Base-by-base conservation (phyloP, 257 asterid genomes). In the Salvia splendens region DNA sequence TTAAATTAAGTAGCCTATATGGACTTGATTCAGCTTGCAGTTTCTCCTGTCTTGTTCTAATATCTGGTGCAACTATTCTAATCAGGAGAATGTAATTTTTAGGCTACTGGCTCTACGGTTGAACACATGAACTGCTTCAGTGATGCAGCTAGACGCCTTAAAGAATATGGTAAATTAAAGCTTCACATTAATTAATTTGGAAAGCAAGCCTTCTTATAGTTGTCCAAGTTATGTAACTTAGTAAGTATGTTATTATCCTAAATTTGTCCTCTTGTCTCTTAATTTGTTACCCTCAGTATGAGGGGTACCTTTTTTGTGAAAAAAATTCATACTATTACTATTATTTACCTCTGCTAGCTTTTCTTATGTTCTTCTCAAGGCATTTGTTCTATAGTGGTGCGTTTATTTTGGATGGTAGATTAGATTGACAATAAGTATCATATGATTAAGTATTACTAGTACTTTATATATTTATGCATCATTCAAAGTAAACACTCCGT, bases 111-210 rank as follows among this genome's bases (percentile, higher is more conserved):
- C 78, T 82, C 83, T 61, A 84, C 97, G 3, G 79, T 86, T 64
- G 99, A 91, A 73, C 99, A 94, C 73, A 81, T 94, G 95, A 82
- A 71, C 77, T 94, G 96, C 87, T 88, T 94, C 76, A 82, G 83
- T 28, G 97, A 91, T 74, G 96, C 99, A 11, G 87, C 99, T 16
- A 97, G 96, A 24, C 89, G 80, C 42, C 84, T 94, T 75, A 97
- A 91, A 85, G 97, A 94, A 87, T 82, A 80, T 38, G 96, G 99
- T 94, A 77, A 75, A 6, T 50, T 38, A 53, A 6, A 17, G 30
- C 8, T 60, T 65, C 12, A 43, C 6, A 66, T 16, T 65, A 15
- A 5, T 54, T 50, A 41, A 63, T 49, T 14, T 45, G 17, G 45
- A 53, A 42, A 47, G 5, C 58, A 65, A 36, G 43, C 14, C 14